Base-by-base conservation (phyloP, 176 grass and related monocot genomes). In the Carex cristatella region DNA sequence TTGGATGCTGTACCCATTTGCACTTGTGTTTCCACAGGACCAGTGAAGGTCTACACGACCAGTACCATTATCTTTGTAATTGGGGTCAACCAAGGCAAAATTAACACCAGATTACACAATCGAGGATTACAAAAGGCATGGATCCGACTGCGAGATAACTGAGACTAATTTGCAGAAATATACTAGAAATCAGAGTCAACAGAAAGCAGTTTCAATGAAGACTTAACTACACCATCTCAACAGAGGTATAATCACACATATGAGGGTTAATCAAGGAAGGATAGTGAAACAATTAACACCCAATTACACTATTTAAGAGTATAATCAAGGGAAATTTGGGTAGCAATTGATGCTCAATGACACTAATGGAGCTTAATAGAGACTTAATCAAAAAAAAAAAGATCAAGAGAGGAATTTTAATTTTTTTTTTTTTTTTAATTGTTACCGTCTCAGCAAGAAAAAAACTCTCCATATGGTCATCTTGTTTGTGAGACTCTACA, bases 401-500 rank as follows among this genome's bases (percentile, higher is more conserved):
- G 11, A 81, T 64, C 6, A 81, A 64, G 10, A 61, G 16, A 81
- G 3, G 27, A 16, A 19, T 6, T 35, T 4, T 23, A 23, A 23
- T 23, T 23, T 23, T 23, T 23, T 23, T 23, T 23, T 15, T 59
- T 40, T 44, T 18, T 23, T 23, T 23, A 23, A 23, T 23, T 23
- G 84, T 90, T 88, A 90, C 95, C 12, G 95, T 98, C 88, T 98
- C 95, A 56, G 92, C 91, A 86, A 98, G 95, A 74, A 98, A 98
- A 88, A 98, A 98, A 91, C 95, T 98, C 89, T 98, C 95, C 95
- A 98, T 94, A 86, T 98, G 95, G 48, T 98, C 95, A 89, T 98
- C 92, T 85, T 98, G 87, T 81, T 94, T 84, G 83, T 98, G 95
- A 48, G 89, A 91, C 89, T 98, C 95, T 38, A 98, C 95, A 64